phyloP scores from a whole-genome alignment of 2,329 filamentous ascomycete species.

The Ophioceras dolichostomum region DNA sequence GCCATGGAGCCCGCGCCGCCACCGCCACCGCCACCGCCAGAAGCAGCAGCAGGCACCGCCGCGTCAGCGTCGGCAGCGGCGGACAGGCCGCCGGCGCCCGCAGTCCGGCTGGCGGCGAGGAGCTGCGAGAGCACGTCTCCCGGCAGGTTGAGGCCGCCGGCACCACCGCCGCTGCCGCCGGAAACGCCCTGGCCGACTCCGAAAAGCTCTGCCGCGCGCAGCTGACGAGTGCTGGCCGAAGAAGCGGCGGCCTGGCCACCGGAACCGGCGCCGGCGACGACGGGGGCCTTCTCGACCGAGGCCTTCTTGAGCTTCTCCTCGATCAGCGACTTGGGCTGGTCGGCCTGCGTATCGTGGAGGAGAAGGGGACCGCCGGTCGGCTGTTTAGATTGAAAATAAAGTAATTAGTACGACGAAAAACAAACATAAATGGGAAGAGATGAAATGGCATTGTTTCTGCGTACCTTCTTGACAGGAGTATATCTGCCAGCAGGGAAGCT shows the following conservation, averaged over 20 bases:
- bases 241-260: constrained; percentile 18
- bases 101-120: constrained; percentile 8
- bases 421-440: constrained; percentile 2
- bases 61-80: constrained; percentile 11
- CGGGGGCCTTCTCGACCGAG: constrained; percentile 47
- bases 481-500: constrained; percentile 86
- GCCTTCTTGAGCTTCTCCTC: constrained; percentile 89
- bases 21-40: constrained; percentile 10
- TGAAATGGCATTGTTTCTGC: too few relatives aligned
- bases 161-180: constrained; percentile 1
- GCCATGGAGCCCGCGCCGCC: constrained; percentile 47
- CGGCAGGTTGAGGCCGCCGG: constrained; percentile 11
- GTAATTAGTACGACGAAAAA: background rate
- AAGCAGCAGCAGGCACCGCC: constrained; percentile 11
- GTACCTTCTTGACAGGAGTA: constrained; percentile 78
- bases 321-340: constrained; percentile 66
- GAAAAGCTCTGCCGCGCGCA: constrained; percentile 9
- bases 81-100: constrained; percentile 9
- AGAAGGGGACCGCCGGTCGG: constrained; percentile 89
- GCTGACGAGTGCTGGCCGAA: constrained; percentile 12
- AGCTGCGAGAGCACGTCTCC: constrained; percentile 15
- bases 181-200: constrained; percentile 10
- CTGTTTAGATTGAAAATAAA: constrained; percentile 35
- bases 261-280: constrained; percentile 36
- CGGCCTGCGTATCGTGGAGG: constrained; percentile 72